A percentile compares a stretch with the other conserved stretches of the same genome.
Evolutionary conservation across 371 early-diverging fungal species (phyloP).

Genomic region (Saksenaea vasiformis): DNA sequence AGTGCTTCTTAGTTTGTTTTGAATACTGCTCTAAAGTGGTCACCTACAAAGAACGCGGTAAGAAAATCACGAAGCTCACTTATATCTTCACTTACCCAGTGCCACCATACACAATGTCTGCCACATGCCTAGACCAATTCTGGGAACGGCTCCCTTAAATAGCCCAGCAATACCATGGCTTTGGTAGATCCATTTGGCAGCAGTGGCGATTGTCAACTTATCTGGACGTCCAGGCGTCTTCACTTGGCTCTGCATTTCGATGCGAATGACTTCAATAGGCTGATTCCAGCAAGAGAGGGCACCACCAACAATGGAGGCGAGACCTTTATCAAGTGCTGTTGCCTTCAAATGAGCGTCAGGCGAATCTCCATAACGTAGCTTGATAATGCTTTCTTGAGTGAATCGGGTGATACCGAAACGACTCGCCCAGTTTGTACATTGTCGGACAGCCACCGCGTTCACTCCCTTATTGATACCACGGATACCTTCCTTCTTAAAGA

Average conservation of each 20-base stretch:
- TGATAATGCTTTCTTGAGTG: slow-evolving; percentile 76
- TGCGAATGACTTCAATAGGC: slow-evolving; percentile 96
- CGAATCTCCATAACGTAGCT: slow-evolving; percentile 50
- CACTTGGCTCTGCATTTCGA: slow-evolving; percentile 95
- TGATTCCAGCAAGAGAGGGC: slow-evolving; percentile 97
- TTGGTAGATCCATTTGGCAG: slow-evolving; percentile 89
- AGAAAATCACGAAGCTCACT: too few species aligned
- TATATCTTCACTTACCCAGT: slow-evolving; percentile 67
- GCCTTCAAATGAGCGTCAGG: slow-evolving; percentile 39
- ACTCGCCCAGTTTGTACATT: slow-evolving; percentile 97
- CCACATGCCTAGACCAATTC: slow-evolving; percentile 92
- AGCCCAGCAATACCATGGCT: slow-evolving; percentile 89
- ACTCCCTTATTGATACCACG: slow-evolving; percentile 97
- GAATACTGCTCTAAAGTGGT: slow-evolving; percentile 33
- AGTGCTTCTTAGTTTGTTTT: slow-evolving; percentile 14
- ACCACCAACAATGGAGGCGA: slow-evolving; percentile 86
- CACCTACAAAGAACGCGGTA: slow-evolving; percentile 17
- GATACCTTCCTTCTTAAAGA: slow-evolving; percentile 91
- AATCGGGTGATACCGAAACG: slow-evolving; percentile 90
- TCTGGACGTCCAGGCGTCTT: slow-evolving; percentile 83
- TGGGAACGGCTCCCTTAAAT: slow-evolving; percentile 90
- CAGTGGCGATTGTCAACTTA: slow-evolving; percentile 81
- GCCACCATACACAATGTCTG: slow-evolving; percentile 97
- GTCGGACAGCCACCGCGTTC: slow-evolving; percentile 88
- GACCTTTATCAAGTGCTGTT: slow-evolving; percentile 63